Conservation (phyloP, 2,329 filamentous ascomycete species). For the Elsinoe australis region DNA sequence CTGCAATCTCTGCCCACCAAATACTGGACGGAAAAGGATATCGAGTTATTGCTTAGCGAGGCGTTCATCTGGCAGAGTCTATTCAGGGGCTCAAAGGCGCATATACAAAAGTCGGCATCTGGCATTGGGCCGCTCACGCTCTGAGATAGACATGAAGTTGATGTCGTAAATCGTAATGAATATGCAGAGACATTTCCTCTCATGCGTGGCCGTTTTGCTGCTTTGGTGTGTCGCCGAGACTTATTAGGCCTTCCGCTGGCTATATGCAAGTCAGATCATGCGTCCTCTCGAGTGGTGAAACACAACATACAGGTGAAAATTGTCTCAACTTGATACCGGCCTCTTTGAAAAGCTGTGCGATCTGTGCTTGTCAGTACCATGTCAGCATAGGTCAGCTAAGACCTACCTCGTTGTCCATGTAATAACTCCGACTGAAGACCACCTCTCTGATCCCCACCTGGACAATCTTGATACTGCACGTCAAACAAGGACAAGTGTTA, state of each 20-base stretch:
- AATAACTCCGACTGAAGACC: constrained; percentile 87
- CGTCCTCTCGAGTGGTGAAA: background rate
- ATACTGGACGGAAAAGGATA: constrained; percentile 95
- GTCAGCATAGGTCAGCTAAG: constrained; percentile 18
- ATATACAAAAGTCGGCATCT: constrained; percentile 45
- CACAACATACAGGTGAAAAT: constrained; percentile 72
- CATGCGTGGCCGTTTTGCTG: constrained; percentile 12
- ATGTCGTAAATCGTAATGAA: constrained; percentile 7
- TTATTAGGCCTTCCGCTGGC: constrained; percentile 31
- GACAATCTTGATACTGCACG: constrained; percentile 96
- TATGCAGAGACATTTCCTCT: background rate
- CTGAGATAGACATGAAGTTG: background rate
- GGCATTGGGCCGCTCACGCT: constrained; percentile 11
- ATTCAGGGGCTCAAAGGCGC: constrained; percentile 88
- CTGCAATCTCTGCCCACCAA: constrained; percentile 87
- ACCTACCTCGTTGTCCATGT: constrained; percentile 70
- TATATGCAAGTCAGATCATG: constrained; percentile 8
- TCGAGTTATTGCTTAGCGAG: constrained; percentile 89
- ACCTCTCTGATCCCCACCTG: constrained; percentile 95
- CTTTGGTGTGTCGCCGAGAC: constrained; percentile 20
- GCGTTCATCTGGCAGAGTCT: constrained; percentile 98
- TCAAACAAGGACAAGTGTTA: constrained; percentile 93
- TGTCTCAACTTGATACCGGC: constrained; percentile 80
- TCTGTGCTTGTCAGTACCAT: constrained; percentile 42
- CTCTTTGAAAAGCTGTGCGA: constrained; percentile 71